Evolutionary conservation across 495 filamentous ascomycete species (phyloP), one percentile per base, ranked within the genome.

Genomic region (Neurospora africana): DNA sequence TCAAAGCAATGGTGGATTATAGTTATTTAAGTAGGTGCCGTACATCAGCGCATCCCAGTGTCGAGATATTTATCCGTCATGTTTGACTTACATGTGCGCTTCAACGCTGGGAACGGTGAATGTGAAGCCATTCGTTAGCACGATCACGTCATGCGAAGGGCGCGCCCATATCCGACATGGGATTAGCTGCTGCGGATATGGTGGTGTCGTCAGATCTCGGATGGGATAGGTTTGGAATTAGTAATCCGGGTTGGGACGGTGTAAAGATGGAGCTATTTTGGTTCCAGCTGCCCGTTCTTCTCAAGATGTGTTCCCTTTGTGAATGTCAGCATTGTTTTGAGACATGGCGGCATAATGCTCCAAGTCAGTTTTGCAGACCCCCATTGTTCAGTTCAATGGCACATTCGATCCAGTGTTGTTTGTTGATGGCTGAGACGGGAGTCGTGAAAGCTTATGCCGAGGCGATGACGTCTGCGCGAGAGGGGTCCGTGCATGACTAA

Each of bases 101-200:
- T 61, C 44, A 53, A 61, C 4, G 47, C 21, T 27, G 23, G 23
- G 47, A 27, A 30, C 1, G 23, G 23, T 15, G 53, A 17, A 61
- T 19, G 13, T 47, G 39, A 71, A 73, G 70, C 47, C 33, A 67
- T 69, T 61, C 70, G 43, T 41, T 69, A 33, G 70, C 70, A 44
- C n/a, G 44, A 72, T 69, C 70, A 72, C 73, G 73, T 69, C 73
- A 74, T 74, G 71, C 53, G 33, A 61, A 44, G 69, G 72, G 69
- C 35, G 40, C 35, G 53, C 27, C 47, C 23, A 58, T 30, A 6
- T 27, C 11, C 11, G 23, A 27, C 21, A 33, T 33, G 11, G 53
- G 15, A 33, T 17, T 61, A 7, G 27, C 27, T 17, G 19, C 53
- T 65, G 27, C 53, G 7, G 13, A 65, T 8, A 17, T 65, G 15